A percentile compares a stretch with the other conserved stretches of the same genome.
Conservation (phyloP, 805 yeast species). For the Candida insectorum region DNA sequence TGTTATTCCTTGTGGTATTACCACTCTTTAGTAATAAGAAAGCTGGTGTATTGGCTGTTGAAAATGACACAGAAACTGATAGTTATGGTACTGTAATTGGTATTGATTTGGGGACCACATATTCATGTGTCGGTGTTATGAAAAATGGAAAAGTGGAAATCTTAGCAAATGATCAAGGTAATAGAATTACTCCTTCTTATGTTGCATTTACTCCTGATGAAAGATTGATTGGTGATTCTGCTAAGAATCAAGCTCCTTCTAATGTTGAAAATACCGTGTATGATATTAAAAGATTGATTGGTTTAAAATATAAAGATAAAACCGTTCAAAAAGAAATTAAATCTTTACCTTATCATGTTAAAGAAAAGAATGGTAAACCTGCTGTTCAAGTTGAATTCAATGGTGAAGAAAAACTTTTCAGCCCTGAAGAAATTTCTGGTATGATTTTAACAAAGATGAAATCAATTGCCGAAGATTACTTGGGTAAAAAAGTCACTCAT, state of each 20-base stretch:
- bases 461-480: slow-evolving; percentile 88
- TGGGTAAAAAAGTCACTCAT: slow-evolving; percentile 54
- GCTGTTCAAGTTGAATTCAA: slow-evolving; percentile 77
- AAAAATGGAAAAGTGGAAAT: slow-evolving; percentile 90
- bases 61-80: slow-evolving; percentile 25
- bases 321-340: slow-evolving; percentile 60
- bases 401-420: slow-evolving; percentile 81
- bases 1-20: slow-evolving; percentile 28
- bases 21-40: slow-evolving; percentile 27
- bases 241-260: slow-evolving; percentile 95
- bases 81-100: slow-evolving; percentile 55
- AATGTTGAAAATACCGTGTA: slow-evolving; percentile 89
- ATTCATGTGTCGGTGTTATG: slow-evolving; percentile 95
- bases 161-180: slow-evolving; percentile 97
- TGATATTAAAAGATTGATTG: slow-evolving; percentile 91
- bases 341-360: slow-evolving; percentile 80
- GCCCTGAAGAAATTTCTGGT: slow-evolving; percentile 93
- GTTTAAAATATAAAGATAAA: slow-evolving; percentile 79
- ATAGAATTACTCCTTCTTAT: slow-evolving; percentile 95
- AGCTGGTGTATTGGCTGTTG: slow-evolving; percentile 15
- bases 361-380: slow-evolving; percentile 72
- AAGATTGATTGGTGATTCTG: slow-evolving; percentile 94
- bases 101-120: slow-evolving; percentile 84
- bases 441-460: slow-evolving; percentile 90
- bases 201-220: slow-evolving; percentile 93